These are phyloP conservation scores for Chrysosporium keratinophilum DNA, from an alignment of 2,329 filamentous ascomycete genomes.

Conservation along the genomic window DNA sequence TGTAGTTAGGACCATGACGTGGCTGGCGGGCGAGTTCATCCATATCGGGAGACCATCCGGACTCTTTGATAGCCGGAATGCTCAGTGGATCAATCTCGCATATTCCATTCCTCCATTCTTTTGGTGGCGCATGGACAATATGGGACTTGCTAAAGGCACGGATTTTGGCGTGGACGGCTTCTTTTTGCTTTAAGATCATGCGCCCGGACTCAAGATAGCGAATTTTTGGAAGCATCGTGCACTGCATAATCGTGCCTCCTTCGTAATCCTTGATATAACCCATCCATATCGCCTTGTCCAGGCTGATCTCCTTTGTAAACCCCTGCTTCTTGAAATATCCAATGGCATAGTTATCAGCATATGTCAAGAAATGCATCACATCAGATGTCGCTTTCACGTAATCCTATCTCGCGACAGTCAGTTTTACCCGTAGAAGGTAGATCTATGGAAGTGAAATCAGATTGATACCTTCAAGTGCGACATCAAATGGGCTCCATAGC, in stretches of 20 bases:
- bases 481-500: constrained; percentile 96
- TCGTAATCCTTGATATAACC: constrained; percentile 99
- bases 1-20: constrained; percentile 92
- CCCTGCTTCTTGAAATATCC: constrained; percentile 99
- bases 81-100: constrained; percentile 70
- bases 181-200: constrained; percentile 96
- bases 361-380: constrained; percentile 98
- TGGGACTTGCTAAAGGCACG: constrained; percentile 82
- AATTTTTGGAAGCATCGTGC: constrained; percentile 88
- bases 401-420: constrained; percentile 41
- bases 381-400: constrained; percentile 95
- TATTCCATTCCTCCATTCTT: constrained; percentile 70
- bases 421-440: background rate
- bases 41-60: constrained; percentile 96
- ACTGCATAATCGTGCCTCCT: constrained; percentile 98
- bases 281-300: constrained; percentile 90
- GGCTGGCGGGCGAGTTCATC: constrained; percentile 91
- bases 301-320: constrained; percentile 95
- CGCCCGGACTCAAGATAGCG: constrained; percentile 86
- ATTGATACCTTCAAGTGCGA: constrained; percentile 68
- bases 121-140: constrained; percentile 72
- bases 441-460: background rate
- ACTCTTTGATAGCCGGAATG: constrained; percentile 79
- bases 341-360: constrained; percentile 97
- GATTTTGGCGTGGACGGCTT: constrained; percentile 89